Evolutionary conservation across 2,329 filamentous ascomycete species (phyloP), one percentile per base, ranked within the genome.

Genomic region (Conoideocrella luteorostrata): DNA sequence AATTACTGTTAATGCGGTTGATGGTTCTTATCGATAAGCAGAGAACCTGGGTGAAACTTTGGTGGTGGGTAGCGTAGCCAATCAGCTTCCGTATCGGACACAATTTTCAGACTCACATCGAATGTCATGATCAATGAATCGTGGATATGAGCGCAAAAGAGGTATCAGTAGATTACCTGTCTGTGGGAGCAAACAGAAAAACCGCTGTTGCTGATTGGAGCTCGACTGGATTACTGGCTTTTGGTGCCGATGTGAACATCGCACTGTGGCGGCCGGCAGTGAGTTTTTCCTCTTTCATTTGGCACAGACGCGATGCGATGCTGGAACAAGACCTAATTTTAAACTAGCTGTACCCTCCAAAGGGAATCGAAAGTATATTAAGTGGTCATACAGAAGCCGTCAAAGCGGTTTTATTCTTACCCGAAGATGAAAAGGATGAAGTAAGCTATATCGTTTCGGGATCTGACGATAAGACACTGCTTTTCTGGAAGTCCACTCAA

Each of bases 151-250:
- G 53, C 45, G 47, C 47, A 36, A 50, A 52, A 29, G 52, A 52
- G 32, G 55, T 71, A 22, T 63, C 63, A 22, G 58, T 69, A 50
- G 66, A 72, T 49, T 80, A 81, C 52, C 62, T 93, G 52, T 83
- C 88, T 37, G 81, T 84, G 50, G 93, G 93, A 48, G 91, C 88
- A 37, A 98, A 97, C 64, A 78, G 91, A 55, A 88, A 97, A 57
- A 86, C 91, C 15, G 82, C 84, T 13, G 86, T 88, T 22, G 90
- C 91, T 22, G 91, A 97, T 67, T 98, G 93, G 93, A 81, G 86
- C 59, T 59, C 67, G 17, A 68, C 75, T 50, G 86, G 85, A 9
- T 61, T 89, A 35, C 72, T 98, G 43, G 93, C 89, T 23, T 98
- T 88, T 68, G 93, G 93, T 24, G 84, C 90, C 7, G 88, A 94